Evolutionary conservation across 2,329 filamentous ascomycete species (phyloP).

Genomic region (Aspergillus jensenii): DNA sequence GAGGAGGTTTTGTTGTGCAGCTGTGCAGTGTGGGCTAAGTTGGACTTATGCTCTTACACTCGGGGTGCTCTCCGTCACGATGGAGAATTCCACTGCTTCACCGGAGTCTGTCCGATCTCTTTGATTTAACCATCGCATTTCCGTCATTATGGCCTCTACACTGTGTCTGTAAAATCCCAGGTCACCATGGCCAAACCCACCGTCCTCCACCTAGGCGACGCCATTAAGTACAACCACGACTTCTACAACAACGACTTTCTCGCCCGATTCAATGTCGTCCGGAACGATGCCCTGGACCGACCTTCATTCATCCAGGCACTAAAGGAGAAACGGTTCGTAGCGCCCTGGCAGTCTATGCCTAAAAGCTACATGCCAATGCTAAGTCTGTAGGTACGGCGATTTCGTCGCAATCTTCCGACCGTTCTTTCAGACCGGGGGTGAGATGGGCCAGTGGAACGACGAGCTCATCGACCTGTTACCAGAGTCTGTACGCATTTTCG

Average conservation of each 20-base stretch:
- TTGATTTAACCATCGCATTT: background rate
- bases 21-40: too few species aligned
- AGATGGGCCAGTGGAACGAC: conserved; percentile 65
- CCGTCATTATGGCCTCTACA: background rate
- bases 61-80: too few species aligned
- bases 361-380: background rate
- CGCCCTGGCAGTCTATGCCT: background rate
- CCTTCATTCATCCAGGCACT: conserved; percentile 40
- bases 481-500: conserved; percentile 58
- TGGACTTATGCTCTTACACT: too few species aligned
- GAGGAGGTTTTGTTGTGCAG: too few species aligned
- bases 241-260: conserved; percentile 28
- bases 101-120: background rate
- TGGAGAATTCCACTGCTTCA: too few species aligned
- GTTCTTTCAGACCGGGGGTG: conserved; percentile 63
- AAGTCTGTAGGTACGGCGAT: conserved; percentile 28
- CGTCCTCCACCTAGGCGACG: conserved; percentile 45
- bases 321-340: conserved; percentile 25
- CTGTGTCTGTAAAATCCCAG: background rate
- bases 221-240: conserved; percentile 47
- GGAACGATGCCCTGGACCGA: conserved; percentile 26
- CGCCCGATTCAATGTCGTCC: conserved; percentile 1
- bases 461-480: conserved; percentile 61
- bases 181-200: conserved; percentile 25
- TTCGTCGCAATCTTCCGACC: conserved; percentile 53